Conservation (phyloP, 768 basidiomycete species). For the Pulveroboletus sp. region DNA sequence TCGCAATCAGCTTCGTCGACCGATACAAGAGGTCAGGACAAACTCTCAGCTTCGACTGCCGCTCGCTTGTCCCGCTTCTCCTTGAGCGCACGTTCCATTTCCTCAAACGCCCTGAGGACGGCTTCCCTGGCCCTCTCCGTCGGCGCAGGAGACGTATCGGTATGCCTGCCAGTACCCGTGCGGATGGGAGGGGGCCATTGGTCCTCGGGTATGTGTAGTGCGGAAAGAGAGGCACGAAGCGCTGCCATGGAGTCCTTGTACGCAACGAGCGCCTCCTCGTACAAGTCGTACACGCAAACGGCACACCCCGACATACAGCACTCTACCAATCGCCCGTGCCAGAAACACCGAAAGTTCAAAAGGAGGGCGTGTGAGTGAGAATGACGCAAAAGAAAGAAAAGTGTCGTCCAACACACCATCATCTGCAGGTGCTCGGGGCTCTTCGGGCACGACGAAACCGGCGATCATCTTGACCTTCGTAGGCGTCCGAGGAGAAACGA, state of each 20-base stretch:
- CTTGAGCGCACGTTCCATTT: constrained; percentile 56
- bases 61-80: constrained; percentile 37
- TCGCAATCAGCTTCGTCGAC: constrained; percentile 9
- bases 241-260: constrained; percentile 54
- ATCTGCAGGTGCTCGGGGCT: constrained; percentile 56
- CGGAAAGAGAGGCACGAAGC: constrained; percentile 47
- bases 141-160: background rate
- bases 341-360: too few relatives aligned
- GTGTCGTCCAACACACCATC: constrained; percentile 36
- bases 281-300: constrained; percentile 85
- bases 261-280: constrained; percentile 63
- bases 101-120: constrained; percentile 64
- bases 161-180: background rate
- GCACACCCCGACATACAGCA: constrained; percentile 96
- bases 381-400: background rate
- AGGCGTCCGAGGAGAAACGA: background rate
- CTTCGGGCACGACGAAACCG: constrained; percentile 47
- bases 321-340: constrained; percentile 45
- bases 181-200: constrained; percentile 65
- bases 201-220: constrained; percentile 44
- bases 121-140: constrained; percentile 26
- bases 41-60: constrained; percentile 34
- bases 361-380: background rate
- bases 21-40: constrained; percentile 21
- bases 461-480: constrained; percentile 13